phyloP scores from a whole-genome alignment of 257 asterid genomes.

The Eustoma russellianum region DNA sequence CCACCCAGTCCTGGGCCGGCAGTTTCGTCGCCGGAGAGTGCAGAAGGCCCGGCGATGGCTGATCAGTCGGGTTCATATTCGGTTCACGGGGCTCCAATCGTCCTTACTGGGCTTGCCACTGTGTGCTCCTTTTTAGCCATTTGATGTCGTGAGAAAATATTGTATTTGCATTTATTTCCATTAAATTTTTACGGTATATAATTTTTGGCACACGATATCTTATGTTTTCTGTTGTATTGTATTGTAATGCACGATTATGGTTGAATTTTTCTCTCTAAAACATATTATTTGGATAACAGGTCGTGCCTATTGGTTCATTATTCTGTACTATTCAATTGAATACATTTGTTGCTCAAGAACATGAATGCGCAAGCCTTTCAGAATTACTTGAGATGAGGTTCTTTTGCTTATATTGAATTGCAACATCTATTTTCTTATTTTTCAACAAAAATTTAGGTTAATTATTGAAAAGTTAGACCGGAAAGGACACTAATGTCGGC shows the following conservation, averaged over 20 bases:
- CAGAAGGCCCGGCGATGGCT: slow-evolving; percentile 23
- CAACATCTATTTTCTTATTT: too few species aligned
- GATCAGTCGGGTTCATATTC: slow-evolving; percentile 37
- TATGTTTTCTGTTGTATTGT: background rate
- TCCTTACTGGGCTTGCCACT: slow-evolving; percentile 32
- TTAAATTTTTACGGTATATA: background rate
- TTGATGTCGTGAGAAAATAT: slow-evolving; percentile 2
- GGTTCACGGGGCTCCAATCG: slow-evolving; percentile 9
- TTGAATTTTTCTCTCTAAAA: too few species aligned
- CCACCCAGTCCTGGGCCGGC: slow-evolving; percentile 28
- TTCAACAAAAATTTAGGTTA: too few species aligned
- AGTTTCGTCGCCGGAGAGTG: slow-evolving; percentile 39
- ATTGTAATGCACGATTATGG: background rate
- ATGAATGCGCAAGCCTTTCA: too few species aligned
- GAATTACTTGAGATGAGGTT: too few species aligned
- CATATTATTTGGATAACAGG: too few species aligned
- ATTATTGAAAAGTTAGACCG: too few species aligned
- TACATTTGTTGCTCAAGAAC: too few species aligned
- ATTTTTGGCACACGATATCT: background rate
- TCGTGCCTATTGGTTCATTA: too few species aligned
- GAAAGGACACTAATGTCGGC: too few species aligned
- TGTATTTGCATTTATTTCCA: background rate
- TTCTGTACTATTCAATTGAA: too few species aligned
- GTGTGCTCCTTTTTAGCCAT: slow-evolving; percentile 32
- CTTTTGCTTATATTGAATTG: too few species aligned